A percentile compares a stretch with the other conserved stretches of the same genome.
Evolutionary conservation across 768 basidiomycete genomes (phyloP).

Genomic region (Suillus placidus): DNA sequence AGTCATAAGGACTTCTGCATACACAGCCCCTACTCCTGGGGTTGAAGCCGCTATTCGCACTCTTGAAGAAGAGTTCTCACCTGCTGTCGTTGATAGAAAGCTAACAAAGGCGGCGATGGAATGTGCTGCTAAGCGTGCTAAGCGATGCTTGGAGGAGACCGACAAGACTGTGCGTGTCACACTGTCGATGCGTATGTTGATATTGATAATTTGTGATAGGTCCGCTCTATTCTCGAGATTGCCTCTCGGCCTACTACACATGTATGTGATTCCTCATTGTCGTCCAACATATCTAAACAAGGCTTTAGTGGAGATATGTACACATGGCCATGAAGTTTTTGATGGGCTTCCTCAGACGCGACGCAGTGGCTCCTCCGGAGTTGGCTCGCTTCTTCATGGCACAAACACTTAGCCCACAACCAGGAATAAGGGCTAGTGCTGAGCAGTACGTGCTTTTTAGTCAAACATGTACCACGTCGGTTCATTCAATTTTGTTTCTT

Average conservation of each 20-base stretch:
- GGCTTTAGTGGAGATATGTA: constrained; percentile 74
- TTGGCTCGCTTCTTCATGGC: constrained; percentile 65
- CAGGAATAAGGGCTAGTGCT: constrained; percentile 62
- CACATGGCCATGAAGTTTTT: constrained; percentile 71
- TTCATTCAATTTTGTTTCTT: background rate
- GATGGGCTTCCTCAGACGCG: constrained; percentile 62
- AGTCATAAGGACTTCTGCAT: constrained; percentile 62
- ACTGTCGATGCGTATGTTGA: constrained; percentile 2
- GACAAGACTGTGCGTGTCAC: constrained; percentile 47
- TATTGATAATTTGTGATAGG: constrained; percentile 38
- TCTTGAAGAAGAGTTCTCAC: constrained; percentile 54
- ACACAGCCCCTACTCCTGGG: constrained; percentile 49
- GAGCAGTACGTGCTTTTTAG: constrained; percentile 52
- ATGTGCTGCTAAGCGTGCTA: constrained; percentile 45
- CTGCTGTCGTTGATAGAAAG: constrained; percentile 41
- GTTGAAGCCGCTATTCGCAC: constrained; percentile 51
- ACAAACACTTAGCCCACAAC: constrained; percentile 71
- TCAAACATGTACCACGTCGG: background rate
- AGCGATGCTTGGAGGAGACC: constrained; percentile 50
- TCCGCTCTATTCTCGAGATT: constrained; percentile 60
- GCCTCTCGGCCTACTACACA: constrained; percentile 68
- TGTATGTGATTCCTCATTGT: constrained; percentile 45
- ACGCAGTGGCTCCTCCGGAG: constrained; percentile 53
- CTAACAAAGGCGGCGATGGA: constrained; percentile 47
- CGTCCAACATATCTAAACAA: constrained; percentile 13